A percentile compares a stretch with the other conserved stretches of the same genome.
phyloP scores from a whole-genome alignment of 2,329 filamentous ascomycete genomes.

The Colletotrichum gloeosporioides region DNA sequence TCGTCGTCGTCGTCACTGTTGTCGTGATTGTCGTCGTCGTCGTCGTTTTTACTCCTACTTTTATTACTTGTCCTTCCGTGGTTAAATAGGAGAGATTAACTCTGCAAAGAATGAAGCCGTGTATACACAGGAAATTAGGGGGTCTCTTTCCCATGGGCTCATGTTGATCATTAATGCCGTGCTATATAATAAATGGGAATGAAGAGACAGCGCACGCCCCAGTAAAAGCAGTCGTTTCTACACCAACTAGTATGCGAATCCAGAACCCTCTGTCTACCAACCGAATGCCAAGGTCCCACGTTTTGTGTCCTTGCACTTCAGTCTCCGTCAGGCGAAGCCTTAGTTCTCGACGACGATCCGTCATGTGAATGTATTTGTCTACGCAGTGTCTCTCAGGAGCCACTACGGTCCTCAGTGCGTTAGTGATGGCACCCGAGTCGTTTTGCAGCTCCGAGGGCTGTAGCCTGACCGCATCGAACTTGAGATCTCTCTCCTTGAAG shows the following conservation, averaged over 20 bases:
- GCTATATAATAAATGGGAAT: neutral
- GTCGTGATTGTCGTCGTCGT: too few species aligned
- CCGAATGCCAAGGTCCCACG: neutral
- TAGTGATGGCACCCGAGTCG: neutral
- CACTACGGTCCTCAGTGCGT: neutral
- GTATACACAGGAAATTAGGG: rapidly evolving
- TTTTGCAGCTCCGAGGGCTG: neutral
- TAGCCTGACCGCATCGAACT: neutral
- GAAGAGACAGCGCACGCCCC: neutral
- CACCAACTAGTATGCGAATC: neutral
- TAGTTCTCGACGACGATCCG: neutral
- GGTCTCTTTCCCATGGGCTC: too few species aligned
- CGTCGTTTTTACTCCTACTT: too few species aligned
- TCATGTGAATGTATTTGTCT: neutral
- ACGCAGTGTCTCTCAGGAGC: neutral
- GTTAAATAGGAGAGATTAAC: too few species aligned
- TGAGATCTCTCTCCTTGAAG: neutral
- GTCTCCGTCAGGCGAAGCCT: neutral
- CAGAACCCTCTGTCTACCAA: neutral
- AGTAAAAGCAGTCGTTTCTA: neutral
- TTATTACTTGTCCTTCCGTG: too few species aligned
- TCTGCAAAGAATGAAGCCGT: rapidly evolving
- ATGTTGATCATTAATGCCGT: rapidly evolving
- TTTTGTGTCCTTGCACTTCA: neutral
- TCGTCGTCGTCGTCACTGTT: too few species aligned